Evolutionary conservation across 75 land plant genomes (phyloP), one percentile per base, ranked within the genome.

Genomic region (Selaginella tamariscina): DNA sequence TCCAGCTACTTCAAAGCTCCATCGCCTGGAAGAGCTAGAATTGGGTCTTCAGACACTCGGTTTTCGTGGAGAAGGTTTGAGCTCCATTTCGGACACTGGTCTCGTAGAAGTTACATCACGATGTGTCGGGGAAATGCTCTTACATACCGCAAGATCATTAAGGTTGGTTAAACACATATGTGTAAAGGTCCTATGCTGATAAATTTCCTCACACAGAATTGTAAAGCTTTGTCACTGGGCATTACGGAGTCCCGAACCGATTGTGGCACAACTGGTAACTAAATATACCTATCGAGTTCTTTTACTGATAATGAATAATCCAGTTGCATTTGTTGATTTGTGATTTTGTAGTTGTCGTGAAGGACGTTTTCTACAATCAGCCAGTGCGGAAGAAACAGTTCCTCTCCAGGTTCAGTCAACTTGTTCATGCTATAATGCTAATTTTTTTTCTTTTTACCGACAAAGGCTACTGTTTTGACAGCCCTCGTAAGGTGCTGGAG

Each of bases 281-380:
- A n/a, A n/a, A n/a, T n/a, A n/a, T n/a, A n/a, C n/a, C n/a, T n/a
- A n/a, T n/a, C n/a, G n/a, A n/a, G n/a, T n/a, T n/a, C 49, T 5
- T 39, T 39, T 39, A 39, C 49, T 39, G 5, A 5, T 5, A 5
- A 15, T 39, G 49, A 15, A 39, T 5, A 39, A 39, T 5, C 49
- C n/a, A n/a, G n/a, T 39, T 39, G 49, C 49, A 5, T 32, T 30
- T 20, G 20, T 32, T 67, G 11, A 65, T 5, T 28, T 31, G n/a
- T 65, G 20, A 5, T 28, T 63, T 56, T 70, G 56, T 68, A 81
- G 83, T 81, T 56, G 56, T 75, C 31, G 66, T 72, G 56, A 85
- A 87, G 33, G 99, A 95, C 70, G 66, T 90, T 29, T 95, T 85
- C 76, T 84, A 85, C 84, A 95, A 88, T 69, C 89, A 88, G 75